Evolutionary conservation across 192 early-diverging fungal genomes (phyloP), one percentile per base, ranked within the genome.

Genomic region (Linnemannia schmuckeri): DNA sequence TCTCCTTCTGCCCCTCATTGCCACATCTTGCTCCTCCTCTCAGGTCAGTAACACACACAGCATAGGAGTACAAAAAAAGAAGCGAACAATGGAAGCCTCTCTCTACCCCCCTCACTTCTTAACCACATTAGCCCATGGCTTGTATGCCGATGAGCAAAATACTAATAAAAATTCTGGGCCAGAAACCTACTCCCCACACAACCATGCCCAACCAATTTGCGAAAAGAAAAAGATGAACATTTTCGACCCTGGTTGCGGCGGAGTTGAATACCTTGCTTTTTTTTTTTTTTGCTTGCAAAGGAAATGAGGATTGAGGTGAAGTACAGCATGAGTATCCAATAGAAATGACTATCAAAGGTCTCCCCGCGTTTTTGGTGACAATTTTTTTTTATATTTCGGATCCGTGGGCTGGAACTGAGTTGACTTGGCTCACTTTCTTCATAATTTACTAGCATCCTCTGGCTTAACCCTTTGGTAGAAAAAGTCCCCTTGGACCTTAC

Each of bases 31-130:
- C 5, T 66, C 30, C 30, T 9, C 9, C 4, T 66, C 27, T 63
- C 61, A 66, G 13, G 13, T 33, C 61, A 63, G 61, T 9, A 24
- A 6, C n/a, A 57, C 6, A 27, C 55, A n/a, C 22, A 12, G 6
- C 30, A 66, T 66, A 66, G 30, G 61, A 66, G 61, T 66, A 66
- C 61, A 35, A 66, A 66, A 57, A 66, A 66, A 66, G 61, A 66
- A 66, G 61, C 27, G 61, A 33, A 35, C 61, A 33, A 66, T 33
- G 61, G 61, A 66, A 61, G 27, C 12, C 30, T 33, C 27, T 24
- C 55, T 66, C 12, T 33, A 6, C 30, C 0, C 3, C 61, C 9
- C 10, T 30, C 57, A 49, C 47, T 12, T 30, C n/a, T 27, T 7
- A n/a, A 63, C n/a, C 27, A 33, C 61, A 66, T 15, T 12, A 30